These are phyloP conservation scores for Scortechinia acanthostroma DNA, from an alignment of 2,329 filamentous ascomycete species.

Conservation along the genomic window DNA sequence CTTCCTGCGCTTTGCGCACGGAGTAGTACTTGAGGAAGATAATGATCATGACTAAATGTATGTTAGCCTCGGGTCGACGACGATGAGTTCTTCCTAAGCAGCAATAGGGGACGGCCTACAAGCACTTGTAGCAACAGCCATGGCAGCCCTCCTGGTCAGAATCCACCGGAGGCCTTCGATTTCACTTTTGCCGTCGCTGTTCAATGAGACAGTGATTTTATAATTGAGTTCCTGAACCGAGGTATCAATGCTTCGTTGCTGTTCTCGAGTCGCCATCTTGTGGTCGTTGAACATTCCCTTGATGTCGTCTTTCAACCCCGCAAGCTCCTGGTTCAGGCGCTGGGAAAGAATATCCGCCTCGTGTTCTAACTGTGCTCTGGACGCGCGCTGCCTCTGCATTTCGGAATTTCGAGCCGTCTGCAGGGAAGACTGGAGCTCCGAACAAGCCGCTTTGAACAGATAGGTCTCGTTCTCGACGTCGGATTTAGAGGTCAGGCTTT, in stretches of 20 bases:
- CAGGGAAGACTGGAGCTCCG: conserved; percentile 53
- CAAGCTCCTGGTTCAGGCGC: conserved; percentile 46
- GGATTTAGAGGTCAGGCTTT: conserved; percentile 77
- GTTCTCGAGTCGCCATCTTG: conserved; percentile 53
- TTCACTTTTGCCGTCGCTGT: conserved; percentile 56
- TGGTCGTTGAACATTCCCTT: conserved; percentile 63
- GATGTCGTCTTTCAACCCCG: conserved; percentile 50
- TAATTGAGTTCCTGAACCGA: conserved; percentile 60
- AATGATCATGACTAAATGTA: conserved; percentile 30
- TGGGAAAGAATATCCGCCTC: conserved; percentile 58
- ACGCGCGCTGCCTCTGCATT: conserved; percentile 47
- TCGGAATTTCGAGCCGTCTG: conserved; percentile 44
- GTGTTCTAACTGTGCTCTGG: conserved; percentile 53
- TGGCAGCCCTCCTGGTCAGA: conserved; percentile 52
- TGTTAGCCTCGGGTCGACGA: conserved; percentile 6
- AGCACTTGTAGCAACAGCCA: conserved; percentile 42
- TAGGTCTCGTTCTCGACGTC: conserved; percentile 72
- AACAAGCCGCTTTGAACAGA: conserved; percentile 39
- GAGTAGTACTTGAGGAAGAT: conserved; percentile 29
- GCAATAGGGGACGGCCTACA: conserved; percentile 19
- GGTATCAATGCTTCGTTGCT: conserved; percentile 51
- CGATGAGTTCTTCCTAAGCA: conserved; percentile 4
- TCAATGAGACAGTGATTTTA: conserved; percentile 56
- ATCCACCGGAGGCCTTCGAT: conserved; percentile 59
- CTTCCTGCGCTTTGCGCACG: conserved; percentile 21